Conservation (phyloP, 1,139 yeast genomes). For the Saccharomyces hybrid region DNA sequence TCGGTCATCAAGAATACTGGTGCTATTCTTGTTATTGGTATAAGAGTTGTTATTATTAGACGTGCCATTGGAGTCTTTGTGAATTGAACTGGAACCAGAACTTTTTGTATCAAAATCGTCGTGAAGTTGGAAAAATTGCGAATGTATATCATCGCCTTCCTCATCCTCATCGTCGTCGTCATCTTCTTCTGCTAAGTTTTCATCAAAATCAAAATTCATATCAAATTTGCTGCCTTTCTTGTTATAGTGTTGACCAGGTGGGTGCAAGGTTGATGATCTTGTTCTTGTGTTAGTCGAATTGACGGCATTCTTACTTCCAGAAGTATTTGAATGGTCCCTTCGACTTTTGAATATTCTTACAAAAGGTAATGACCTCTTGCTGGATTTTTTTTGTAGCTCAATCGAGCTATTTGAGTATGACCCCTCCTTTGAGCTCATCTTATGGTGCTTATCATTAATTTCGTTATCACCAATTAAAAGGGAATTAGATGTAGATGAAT, state of each 20-base stretch:
- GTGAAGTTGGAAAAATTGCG: conserved; percentile 21
- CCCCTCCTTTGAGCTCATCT: conserved; percentile 4
- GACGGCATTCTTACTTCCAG: conserved; percentile 2
- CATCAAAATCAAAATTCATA: conserved; percentile 28
- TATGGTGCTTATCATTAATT: background rate
- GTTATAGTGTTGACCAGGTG: background rate
- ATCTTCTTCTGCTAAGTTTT: conserved; percentile 26
- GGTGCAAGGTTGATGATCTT: background rate
- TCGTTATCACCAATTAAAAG: background rate
- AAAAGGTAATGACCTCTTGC: conserved; percentile 13
- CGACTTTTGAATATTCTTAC: conserved; percentile 18
- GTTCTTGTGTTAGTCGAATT: background rate
- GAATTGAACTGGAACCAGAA: conserved; percentile 3
- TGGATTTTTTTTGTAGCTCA: conserved; percentile 3
- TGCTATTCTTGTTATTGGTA: conserved; percentile 3
- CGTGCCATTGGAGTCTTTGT: conserved; percentile 3
- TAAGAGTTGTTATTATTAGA: conserved; percentile 1
- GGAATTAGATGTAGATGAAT: background rate
- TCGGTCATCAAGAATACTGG: background rate
- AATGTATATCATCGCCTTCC: conserved; percentile 22
- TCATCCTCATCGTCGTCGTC: conserved; percentile 31
- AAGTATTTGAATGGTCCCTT: conserved; percentile 6
- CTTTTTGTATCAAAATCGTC: conserved; percentile 5
- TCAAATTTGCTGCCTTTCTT: conserved; percentile 16
- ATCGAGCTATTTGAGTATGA: conserved; percentile 6